Percentiles rank a stretch among this genome's conserved stretches.
Conservation (phyloP, 495 filamentous ascomycete species). For the Podospora fimiseda region DNA sequence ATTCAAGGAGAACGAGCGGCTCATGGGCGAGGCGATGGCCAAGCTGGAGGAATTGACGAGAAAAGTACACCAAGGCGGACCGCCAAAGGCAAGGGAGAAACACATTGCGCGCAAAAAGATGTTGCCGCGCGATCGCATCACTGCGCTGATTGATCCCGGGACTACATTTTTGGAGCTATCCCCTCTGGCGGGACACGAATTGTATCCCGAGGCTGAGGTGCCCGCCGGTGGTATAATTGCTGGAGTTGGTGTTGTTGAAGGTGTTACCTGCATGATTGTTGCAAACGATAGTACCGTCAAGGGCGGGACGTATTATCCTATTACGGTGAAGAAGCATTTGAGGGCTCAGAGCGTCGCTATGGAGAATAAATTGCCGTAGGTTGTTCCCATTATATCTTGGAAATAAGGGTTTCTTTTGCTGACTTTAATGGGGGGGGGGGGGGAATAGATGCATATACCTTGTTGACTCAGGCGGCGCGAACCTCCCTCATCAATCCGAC, state of each 20-base stretch:
- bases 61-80: slow-evolving; percentile 66
- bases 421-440: slow-evolving; percentile 2
- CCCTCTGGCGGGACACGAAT: slow-evolving; percentile 73
- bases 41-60: slow-evolving; percentile 62
- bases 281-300: slow-evolving; percentile 98
- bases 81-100: slow-evolving; percentile 80
- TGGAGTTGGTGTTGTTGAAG: slow-evolving; percentile 83
- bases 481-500: slow-evolving; percentile 91
- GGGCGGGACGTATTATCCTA: slow-evolving; percentile 97
- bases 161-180: slow-evolving; percentile 90
- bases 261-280: slow-evolving; percentile 88
- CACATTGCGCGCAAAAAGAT: slow-evolving; percentile 87
- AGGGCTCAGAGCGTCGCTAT: slow-evolving; percentile 86
- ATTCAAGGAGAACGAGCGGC: slow-evolving; percentile 72
- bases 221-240: slow-evolving; percentile 85
- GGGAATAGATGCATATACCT: slow-evolving; percentile 74
- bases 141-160: slow-evolving; percentile 80
- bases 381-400: not conserved
- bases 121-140: slow-evolving; percentile 85
- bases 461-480: slow-evolving; percentile 93
- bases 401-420: not conserved
- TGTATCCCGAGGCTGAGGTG: slow-evolving; percentile 71
- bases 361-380: slow-evolving; percentile 66
- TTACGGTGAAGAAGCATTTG: slow-evolving; percentile 97
- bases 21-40: slow-evolving; percentile 67